These are phyloP conservation scores for Astragalus glycyphyllos DNA, from an alignment of 306 rosid species.

Conservation along the genomic window DNA sequence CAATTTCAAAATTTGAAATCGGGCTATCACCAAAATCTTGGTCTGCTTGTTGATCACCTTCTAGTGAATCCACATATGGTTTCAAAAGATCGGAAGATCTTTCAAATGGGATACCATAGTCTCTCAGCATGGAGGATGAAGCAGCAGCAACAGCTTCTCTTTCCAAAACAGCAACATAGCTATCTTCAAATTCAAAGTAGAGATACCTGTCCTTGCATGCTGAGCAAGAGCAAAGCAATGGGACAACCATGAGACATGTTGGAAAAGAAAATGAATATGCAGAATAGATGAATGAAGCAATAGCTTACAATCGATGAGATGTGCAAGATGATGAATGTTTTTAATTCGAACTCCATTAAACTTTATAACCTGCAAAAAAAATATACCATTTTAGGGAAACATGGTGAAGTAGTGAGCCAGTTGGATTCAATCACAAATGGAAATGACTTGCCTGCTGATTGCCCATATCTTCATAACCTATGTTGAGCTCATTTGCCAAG, in stretches of 20 bases:
- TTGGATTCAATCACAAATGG: conserved; percentile 1
- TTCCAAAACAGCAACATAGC: conserved; percentile 79
- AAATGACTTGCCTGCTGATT: conserved; percentile 83
- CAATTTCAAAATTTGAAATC: conserved; percentile 76
- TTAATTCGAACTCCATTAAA: conserved; percentile 75
- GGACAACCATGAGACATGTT: conserved; percentile 38
- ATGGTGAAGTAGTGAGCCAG: neutral
- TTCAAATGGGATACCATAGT: conserved; percentile 86
- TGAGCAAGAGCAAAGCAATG: conserved; percentile 51
- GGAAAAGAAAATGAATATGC: neutral
- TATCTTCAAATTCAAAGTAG: conserved; percentile 87
- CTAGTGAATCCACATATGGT: conserved; percentile 66
- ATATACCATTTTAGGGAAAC: conserved; percentile 28
- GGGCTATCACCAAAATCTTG: conserved; percentile 67
- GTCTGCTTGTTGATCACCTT: conserved; percentile 52
- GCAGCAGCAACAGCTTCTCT: conserved; percentile 68
- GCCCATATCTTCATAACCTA: conserved; percentile 95
- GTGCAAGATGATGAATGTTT: conserved; percentile 88
- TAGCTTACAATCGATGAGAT: conserved; percentile 85
- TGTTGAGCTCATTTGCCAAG: conserved; percentile 85
- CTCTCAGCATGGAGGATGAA: conserved; percentile 74
- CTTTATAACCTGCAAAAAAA: conserved; percentile 73
- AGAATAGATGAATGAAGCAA: conserved; percentile 17
- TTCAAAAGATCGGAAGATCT: conserved; percentile 80
- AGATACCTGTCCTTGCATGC: conserved; percentile 82